Base-by-base conservation (phyloP, 2,329 filamentous ascomycete species). In the Camptophora hylomeconis region DNA sequence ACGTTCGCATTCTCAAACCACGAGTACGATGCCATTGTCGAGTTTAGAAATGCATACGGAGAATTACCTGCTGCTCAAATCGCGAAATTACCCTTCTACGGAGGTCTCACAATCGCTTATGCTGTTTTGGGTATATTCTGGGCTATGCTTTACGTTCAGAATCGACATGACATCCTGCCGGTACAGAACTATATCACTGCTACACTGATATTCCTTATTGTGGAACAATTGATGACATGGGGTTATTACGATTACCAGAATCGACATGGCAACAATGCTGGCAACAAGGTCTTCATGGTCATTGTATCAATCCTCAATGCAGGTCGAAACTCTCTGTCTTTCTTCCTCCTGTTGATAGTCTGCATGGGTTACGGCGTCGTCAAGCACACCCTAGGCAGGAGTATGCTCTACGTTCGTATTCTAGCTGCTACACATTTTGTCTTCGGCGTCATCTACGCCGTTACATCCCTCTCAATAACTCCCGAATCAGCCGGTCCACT, bases 311-410 rank as follows among this genome's bases (percentile, higher is more conserved):
- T 95, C 14, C 67, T 98, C 24, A 95, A 93, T 50, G 89, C 89
- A 4, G 86, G 77, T 32, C 72, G 89, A 40, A 98, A 95, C 57
- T 94, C 87, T 0, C 95, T 98, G 53, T 94, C 87, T 0, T 98
- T 98, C 65, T 98, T 98, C 65, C 65, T 98, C 27, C 69, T 98
- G 6, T 74, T 98, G 30, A 95, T 98, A 43, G 89, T 98, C 17
- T 98, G 89, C 56, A 98, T 98, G 89, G 89, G 89, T 17, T 98
- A 98, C 47, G 89, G 89, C 45, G 92, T 98, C 14, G 92, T 98
- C 42, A 95, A 95, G 59, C 80, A 78, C 2, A 83, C 79, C 2
- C 69, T 98, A 4, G 89, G 89, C 33, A 80, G 78, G 47, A 86
- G 84, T 8, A 98, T 98, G 89, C 73, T 87, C 41, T 87, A 81